A percentile compares a stretch with the other conserved stretches of the same genome.
Evolutionary conservation across 148 eudicot species (phyloP).

Genomic region (Selenicereus undatus): DNA sequence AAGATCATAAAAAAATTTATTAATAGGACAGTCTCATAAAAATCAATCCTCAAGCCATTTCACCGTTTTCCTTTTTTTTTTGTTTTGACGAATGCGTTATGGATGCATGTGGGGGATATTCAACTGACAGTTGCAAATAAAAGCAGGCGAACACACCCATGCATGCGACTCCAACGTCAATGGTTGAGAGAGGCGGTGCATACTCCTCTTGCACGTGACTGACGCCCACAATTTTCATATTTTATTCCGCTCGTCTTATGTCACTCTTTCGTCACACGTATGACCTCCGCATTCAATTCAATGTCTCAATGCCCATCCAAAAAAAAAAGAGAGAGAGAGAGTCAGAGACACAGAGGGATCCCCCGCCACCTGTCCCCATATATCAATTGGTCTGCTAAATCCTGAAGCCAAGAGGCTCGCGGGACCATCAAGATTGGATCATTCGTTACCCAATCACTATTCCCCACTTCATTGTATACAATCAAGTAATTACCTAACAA

Average conservation of each 20-base stretch:
- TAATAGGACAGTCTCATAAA: no score
- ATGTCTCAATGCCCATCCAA: neutral
- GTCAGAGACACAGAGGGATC: no score
- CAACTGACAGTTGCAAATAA: neutral
- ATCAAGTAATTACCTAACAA: neutral
- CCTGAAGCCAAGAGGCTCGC: neutral
- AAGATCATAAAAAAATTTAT: no score
- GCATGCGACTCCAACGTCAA: conserved; percentile 14
- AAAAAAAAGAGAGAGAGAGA: no score
- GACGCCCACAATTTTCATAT: neutral
- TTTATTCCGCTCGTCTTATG: neutral
- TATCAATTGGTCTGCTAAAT: no score
- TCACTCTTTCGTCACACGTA: conserved; percentile 23
- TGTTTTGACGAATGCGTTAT: no score
- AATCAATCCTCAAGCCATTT: no score
- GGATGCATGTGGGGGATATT: conserved; percentile 12
- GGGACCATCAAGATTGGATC: conserved; percentile 5
- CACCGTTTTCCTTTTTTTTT: no score
- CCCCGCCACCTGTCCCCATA: no score
- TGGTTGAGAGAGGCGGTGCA: conserved; percentile 25
- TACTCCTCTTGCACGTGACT: conserved; percentile 23
- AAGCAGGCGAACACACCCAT: neutral
- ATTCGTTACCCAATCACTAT: neutral
- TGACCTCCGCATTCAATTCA: neutral
- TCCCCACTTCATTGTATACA: neutral